Base-by-base conservation (phyloP, 2,329 filamentous ascomycete species). In the Dothidotthia symphoricarpi region DNA sequence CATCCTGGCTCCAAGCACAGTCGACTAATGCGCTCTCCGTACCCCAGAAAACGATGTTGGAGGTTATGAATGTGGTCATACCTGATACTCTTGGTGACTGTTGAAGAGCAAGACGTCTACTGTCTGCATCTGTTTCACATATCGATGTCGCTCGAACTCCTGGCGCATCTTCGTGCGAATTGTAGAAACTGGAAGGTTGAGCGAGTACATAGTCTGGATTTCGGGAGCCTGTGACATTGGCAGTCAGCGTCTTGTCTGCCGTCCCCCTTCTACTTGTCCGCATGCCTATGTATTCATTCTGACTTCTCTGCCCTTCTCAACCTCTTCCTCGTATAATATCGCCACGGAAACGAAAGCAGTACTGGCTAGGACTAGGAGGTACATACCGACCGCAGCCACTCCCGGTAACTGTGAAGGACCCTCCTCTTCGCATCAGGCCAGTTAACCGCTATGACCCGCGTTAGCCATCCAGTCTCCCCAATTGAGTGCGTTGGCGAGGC, bases 311-410 rank as follows among this genome's bases (percentile, higher is more conserved):
- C 9, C 3, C 15, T 29, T 24, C 30, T 27, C 24, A 33, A 13
- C 13, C 7, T 14, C 28, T 22, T 32, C 36, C 29, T 19, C 10
- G 11, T 30, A 15, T 14, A n/a, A 28, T 32, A 37, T 37, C 24
- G 45, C 39, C 10, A 17, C 6, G 19, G 9, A 9, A 22, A 22
- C 5, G 19, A 22, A 22, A 22, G 19, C 19, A 22, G 19, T 22
- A 22, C 10, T 3, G 2, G 9, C 10, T 3, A 1, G 13, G 9
- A 24, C 4, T 12, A 19, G 16, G 31, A 16, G 28, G 13, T 38
- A 83, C 90, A 67, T 85, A 98, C 93, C 71, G 88, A 84, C 77
- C 93, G 84, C 60, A 97, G 81, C 93, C 93, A 98, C 76, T 91
- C 85, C 68, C 93, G 81, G 76, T 98, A 98, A 59, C 87, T 85